These are phyloP conservation scores for Pulveroboletus ravenelii DNA, from an alignment of 768 basidiomycete genomes.

Conservation along the genomic window DNA sequence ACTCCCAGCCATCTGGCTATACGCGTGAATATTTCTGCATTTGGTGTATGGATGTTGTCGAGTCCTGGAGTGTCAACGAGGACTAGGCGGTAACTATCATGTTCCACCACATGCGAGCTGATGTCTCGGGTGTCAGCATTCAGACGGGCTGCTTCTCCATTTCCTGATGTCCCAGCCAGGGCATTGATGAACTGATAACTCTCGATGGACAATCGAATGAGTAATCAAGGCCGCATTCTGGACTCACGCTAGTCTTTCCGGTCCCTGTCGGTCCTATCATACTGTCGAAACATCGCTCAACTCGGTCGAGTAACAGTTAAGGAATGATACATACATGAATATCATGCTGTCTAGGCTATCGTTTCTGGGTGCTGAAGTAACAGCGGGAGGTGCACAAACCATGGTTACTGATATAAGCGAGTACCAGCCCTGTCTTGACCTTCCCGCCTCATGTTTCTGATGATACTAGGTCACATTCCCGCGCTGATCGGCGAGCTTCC, in stretches of 20 bases:
- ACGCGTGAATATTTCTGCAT: not conserved
- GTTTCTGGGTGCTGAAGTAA: not conserved
- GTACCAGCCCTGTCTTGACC: too few relatives aligned
- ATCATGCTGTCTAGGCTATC: not conserved
- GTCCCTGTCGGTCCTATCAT: constrained; percentile 5
- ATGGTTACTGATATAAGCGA: too few relatives aligned
- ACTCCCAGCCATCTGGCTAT: not conserved
- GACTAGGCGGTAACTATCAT: not conserved
- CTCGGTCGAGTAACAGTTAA: not conserved
- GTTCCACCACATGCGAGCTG: not conserved
- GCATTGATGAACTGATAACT: constrained; percentile 4
- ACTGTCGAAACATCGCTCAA: not conserved
- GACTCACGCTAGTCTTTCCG: constrained; percentile 7
- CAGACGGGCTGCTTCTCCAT: not conserved
- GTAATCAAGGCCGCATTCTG: not conserved
- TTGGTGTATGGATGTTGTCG: not conserved
- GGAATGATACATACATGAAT: not conserved
- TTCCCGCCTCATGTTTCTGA: too few relatives aligned
- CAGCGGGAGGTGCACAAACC: too few relatives aligned
- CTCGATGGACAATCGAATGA: not conserved
- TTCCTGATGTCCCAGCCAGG: not conserved
- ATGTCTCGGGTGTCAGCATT: not conserved
- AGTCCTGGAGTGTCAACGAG: constrained; percentile 9
- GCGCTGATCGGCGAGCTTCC: too few relatives aligned
- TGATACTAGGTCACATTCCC: too few relatives aligned